Evolutionary conservation across 306 rosid genomes (phyloP), one percentile per base, ranked within the genome.

Genomic region (Trifolium subterraneum): DNA sequence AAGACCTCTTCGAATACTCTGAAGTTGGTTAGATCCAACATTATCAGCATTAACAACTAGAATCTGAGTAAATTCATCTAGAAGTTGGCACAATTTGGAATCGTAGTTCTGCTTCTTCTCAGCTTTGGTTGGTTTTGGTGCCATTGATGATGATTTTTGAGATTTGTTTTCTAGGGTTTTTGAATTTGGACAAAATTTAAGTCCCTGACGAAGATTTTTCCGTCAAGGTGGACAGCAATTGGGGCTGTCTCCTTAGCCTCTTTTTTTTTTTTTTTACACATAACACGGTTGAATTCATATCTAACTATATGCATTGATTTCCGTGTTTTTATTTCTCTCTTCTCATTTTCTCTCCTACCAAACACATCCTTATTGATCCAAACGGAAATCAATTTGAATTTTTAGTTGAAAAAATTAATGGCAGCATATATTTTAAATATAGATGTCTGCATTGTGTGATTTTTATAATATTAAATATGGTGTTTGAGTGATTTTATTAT

Each of bases 11-110:
- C 97, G 80, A 69, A 91, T 93, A 71, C 52, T 89, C 87, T 91
- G 98, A 9, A 93, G 97, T 78, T 93, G 97, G 19, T 72, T 88
- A 18, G 98, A 93, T 4, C 98, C 98, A 0, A 93, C 98, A 27
- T 93, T 93, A 54, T 93, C 98, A 1, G 98, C 96, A 3, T 89
- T 92, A 7, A 91, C 98, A 1, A 91, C 27, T 16, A 93, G 90
- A 22, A 93, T 79, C 87, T 93, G 98, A 14, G 83, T 68, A 73
- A 71, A 91, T 5, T 89, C 96, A 0, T 93, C 97, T 1, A 93
- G 78, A 8, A 88, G 92, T 42, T 82, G 72, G 86, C 97, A 93
- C 0, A 93, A 84, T 84, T 91, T 93, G 1, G 78, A 20, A 58
- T 93, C 97, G 76, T 93, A 93, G 0, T 87, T 84, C 33, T 84